Conservation (phyloP, 2,329 filamentous ascomycete genomes). For the Alternaria longipes region DNA sequence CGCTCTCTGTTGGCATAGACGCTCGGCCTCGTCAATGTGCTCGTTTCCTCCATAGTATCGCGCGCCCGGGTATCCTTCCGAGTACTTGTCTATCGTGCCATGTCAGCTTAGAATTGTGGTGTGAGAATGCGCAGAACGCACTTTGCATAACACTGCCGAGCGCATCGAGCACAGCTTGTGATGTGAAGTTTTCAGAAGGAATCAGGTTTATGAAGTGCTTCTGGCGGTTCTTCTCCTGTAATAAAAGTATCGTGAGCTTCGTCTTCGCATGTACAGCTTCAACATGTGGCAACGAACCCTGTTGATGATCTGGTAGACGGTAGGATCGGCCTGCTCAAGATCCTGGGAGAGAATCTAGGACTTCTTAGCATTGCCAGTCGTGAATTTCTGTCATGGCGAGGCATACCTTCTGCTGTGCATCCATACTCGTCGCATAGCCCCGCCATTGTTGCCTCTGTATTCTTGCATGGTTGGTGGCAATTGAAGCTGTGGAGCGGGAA, state of each 20-base stretch:
- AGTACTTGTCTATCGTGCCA: constrained; percentile 84
- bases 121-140: constrained; percentile 66
- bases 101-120: constrained; percentile 50
- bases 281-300: constrained; percentile 67
- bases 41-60: constrained; percentile 99
- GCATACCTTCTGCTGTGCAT: constrained; percentile 60
- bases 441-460: constrained; percentile 49
- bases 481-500: constrained; percentile 34
- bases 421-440: constrained; percentile 54
- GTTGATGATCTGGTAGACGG: constrained; percentile 88
- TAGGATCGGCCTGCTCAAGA: constrained; percentile 84
- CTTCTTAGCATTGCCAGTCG: constrained; percentile 19
- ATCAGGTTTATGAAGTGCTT: constrained; percentile 99
- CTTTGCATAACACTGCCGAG: constrained; percentile 70
- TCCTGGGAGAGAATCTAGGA: constrained; percentile 78
- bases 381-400: neutral
- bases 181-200: constrained; percentile 99
- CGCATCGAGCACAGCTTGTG: constrained; percentile 96
- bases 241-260: constrained; percentile 27
- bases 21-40: constrained; percentile 96
- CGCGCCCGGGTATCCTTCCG: constrained; percentile 96
- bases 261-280: constrained; percentile 16
- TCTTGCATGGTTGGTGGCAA: constrained; percentile 45
- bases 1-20: constrained; percentile 92
- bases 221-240: constrained; percentile 90